These are phyloP conservation scores for Plectranthus barbatus DNA, from an alignment of 257 asterid species.

Conservation along the genomic window DNA sequence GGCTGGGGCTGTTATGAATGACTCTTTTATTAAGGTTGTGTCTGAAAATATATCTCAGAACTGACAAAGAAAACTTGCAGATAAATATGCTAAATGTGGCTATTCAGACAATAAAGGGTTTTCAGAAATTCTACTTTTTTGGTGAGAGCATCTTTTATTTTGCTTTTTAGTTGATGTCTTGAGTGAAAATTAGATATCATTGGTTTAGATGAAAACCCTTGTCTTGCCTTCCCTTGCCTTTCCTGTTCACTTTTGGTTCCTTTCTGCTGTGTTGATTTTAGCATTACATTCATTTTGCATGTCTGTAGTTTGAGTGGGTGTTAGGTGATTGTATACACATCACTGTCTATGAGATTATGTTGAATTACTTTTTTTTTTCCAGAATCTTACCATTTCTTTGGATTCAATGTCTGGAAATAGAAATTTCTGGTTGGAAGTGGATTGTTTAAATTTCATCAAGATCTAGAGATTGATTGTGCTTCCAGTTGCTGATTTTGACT, in stretches of 20 bases:
- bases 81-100: constrained; percentile 17
- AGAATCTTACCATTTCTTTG: not conserved
- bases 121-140: constrained; percentile 25
- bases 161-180: constrained; percentile 7
- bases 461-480: no score
- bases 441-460: no score
- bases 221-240: not conserved
- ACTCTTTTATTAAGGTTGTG: constrained; percentile 21
- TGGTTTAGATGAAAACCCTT: constrained; percentile 6
- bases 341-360: constrained; percentile 4
- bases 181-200: constrained; percentile 1
- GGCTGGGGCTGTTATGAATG: constrained; percentile 28
- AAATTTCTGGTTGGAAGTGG: no score
- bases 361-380: not conserved
- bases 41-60: constrained; percentile 16
- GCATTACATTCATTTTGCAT: constrained; percentile 3
- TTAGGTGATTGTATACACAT: not conserved
- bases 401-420: not conserved
- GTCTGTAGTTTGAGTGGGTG: not conserved
- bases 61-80: constrained; percentile 10
- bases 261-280: not conserved
- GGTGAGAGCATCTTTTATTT: constrained; percentile 18
- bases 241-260: not conserved
- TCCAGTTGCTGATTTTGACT: no score
- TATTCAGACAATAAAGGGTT: constrained; percentile 26